phyloP scores from a whole-genome alignment of 371 early-diverging fungal species.

The Mucor lusitanicus region DNA sequence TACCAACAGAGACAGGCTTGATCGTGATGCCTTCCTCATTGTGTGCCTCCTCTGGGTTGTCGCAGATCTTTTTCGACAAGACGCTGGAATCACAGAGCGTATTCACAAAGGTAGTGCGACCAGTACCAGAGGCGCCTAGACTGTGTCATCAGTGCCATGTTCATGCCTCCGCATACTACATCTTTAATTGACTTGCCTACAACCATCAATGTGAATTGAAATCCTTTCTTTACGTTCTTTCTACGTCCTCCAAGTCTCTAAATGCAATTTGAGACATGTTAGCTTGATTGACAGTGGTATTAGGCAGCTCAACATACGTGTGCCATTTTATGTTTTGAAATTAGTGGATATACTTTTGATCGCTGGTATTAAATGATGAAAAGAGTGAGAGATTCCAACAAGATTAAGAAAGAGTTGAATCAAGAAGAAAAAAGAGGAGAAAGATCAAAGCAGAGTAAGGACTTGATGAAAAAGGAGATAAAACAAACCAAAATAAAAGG shows the following conservation, averaged over 20 bases:
- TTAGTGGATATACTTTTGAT: constrained; percentile 4
- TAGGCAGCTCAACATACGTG: constrained; percentile 3
- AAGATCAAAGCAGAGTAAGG: not conserved
- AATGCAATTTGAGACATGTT: not conserved
- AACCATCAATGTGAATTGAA: constrained; percentile 95
- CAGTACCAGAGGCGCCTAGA: constrained; percentile 90
- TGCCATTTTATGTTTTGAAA: constrained; percentile 18
- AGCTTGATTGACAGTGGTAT: not conserved
- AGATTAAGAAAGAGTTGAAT: not conserved
- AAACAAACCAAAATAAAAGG: not conserved
- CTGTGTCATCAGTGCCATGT: not conserved
- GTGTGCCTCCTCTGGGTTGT: constrained; percentile 84
- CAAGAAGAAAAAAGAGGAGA: not conserved
- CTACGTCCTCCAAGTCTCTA: constrained; percentile 73
- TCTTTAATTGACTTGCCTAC: constrained; percentile 70
- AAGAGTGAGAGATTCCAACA: not conserved
- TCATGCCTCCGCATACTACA: not conserved
- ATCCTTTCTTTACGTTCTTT: constrained; percentile 95
- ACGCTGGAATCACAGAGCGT: constrained; percentile 89
- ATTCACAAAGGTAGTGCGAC: constrained; percentile 98
- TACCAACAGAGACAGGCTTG: constrained; percentile 73
- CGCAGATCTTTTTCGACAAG: constrained; percentile 67
- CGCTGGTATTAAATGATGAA: constrained; percentile 5
- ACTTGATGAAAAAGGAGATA: not conserved
- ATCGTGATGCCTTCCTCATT: constrained; percentile 94